phyloP scores from a whole-genome alignment of 225 moss, liverwort and hornwort genomes.

The Antitrichia curtipendula region DNA sequence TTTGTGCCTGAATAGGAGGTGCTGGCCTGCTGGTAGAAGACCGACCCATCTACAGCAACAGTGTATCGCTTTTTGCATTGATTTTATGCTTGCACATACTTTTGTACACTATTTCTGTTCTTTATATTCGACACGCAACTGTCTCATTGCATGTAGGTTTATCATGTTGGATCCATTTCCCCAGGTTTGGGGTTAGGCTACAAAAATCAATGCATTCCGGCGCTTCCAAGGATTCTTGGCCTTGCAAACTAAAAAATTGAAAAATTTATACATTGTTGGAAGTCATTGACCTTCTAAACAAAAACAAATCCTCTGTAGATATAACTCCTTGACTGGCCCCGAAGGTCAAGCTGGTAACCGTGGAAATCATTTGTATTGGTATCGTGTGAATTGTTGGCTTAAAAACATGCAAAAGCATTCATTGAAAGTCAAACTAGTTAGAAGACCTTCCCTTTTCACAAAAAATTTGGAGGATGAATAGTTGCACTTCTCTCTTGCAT shows the following conservation, averaged over 20 bases:
- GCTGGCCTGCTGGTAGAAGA: neutral
- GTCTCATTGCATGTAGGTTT: neutral
- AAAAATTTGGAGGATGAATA: too few species aligned
- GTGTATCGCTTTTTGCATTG: neutral
- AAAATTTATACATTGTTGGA: neutral
- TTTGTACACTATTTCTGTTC: neutral
- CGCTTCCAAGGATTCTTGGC: too few species aligned
- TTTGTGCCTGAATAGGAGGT: neutral
- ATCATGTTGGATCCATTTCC: neutral
- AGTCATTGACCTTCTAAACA: neutral
- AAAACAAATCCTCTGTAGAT: neutral
- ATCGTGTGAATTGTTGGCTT: too few species aligned
- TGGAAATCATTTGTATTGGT: too few species aligned
- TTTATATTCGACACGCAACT: neutral
- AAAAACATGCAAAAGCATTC: too few species aligned
- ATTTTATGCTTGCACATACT: neutral
- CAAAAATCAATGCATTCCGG: neutral
- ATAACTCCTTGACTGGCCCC: too few species aligned
- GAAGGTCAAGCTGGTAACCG: too few species aligned
- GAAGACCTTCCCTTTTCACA: too few species aligned
- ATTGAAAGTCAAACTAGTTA: too few species aligned
- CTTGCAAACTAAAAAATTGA: neutral
- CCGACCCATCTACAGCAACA: neutral
- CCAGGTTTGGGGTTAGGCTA: neutral
- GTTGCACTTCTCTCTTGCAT: too few species aligned